Base-by-base conservation (phyloP, 257 asterid genomes). In the Solanum peruvianum region DNA sequence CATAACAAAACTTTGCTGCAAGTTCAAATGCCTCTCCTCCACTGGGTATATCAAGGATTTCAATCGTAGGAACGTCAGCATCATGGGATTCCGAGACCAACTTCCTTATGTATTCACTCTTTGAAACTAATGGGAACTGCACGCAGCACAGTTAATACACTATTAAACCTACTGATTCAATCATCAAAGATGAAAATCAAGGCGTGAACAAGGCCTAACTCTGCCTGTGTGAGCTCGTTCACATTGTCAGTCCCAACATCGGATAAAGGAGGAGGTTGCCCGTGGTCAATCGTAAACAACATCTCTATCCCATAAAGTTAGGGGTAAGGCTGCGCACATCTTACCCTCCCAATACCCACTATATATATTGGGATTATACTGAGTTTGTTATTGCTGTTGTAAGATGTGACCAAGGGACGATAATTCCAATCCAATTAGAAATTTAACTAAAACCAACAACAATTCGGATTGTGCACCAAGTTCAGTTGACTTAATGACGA, bases 61-160 rank as follows among this genome's bases (percentile, higher is more conserved):
- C 94, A 11, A 96, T 66, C 0, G 39, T 86, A n/a, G 94, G 72
- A 82, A 92, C 71, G 47, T 92, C 93, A 20, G 92, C 88, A 14
- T 91, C 94, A 1, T 39, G 31, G 49, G 94, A 92, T 85, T 94
- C 95, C 1, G 96, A 90, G n/a, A 93, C 89, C 13, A 92, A 80
- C 85, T 92, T 96, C 89, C 94, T 86, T 86, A 96, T 87, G 90
- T 91, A 90, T 62, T 98, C 99, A 85, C 96, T 91, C 92, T 96
- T 96, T 12, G 99, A 93, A 86, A 94, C 95, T 85, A 96, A 88
- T 27, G 98, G 99, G 45, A 96, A 96, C 99, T 93, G 96, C 78
- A 39, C 33, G 39, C 12, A 31, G 47, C 87, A 29, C 45, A 80
- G 21, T 18, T 9, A 80, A 18, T 16, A 5, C 18, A 49, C 21